Evolutionary conservation across 2,329 filamentous ascomycete genomes (phyloP).

Genomic region (Verruconis gallopava): DNA sequence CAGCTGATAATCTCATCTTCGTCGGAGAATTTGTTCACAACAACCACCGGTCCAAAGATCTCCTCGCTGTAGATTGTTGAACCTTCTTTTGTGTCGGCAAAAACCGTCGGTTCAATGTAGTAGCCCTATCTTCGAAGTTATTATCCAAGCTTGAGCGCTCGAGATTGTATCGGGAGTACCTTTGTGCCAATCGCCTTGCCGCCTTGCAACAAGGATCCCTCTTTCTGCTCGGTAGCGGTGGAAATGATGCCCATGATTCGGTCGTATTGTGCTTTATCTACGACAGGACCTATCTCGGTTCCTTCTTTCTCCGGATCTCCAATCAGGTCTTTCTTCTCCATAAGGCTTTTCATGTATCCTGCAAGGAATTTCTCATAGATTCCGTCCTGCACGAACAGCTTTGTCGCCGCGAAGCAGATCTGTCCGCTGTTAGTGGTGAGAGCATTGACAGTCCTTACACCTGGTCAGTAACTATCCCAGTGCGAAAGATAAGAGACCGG

Average conservation of each 20-base stretch:
- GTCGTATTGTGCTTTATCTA: conserved; percentile 16
- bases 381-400: conserved; percentile 19
- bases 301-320: conserved; percentile 12
- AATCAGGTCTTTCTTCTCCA: conserved; percentile 14
- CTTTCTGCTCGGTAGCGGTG: conserved; percentile 12
- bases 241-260: conserved; percentile 20
- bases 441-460: conserved; percentile 7
- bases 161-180: too few species aligned
- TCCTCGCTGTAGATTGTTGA: conserved; percentile 15
- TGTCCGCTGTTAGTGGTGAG: conserved; percentile 11
- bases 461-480: too few species aligned
- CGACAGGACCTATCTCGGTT: conserved; percentile 12
- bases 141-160: too few species aligned
- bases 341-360: conserved; percentile 19
- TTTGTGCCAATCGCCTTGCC: conserved; percentile 3
- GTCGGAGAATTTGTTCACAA: conserved; percentile 15
- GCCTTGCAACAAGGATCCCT: conserved; percentile 11
- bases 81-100: conserved; percentile 15
- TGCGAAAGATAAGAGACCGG: too few species aligned
- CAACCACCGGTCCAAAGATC: conserved; percentile 17
- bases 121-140: too few species aligned
- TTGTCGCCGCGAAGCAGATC: conserved; percentile 17
- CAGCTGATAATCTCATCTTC: conserved; percentile 12
- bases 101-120: conserved; percentile 16
- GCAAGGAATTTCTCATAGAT: conserved; percentile 15